phyloP scores from a whole-genome alignment of 768 basidiomycete species.

The Coprinellus micaceus region DNA sequence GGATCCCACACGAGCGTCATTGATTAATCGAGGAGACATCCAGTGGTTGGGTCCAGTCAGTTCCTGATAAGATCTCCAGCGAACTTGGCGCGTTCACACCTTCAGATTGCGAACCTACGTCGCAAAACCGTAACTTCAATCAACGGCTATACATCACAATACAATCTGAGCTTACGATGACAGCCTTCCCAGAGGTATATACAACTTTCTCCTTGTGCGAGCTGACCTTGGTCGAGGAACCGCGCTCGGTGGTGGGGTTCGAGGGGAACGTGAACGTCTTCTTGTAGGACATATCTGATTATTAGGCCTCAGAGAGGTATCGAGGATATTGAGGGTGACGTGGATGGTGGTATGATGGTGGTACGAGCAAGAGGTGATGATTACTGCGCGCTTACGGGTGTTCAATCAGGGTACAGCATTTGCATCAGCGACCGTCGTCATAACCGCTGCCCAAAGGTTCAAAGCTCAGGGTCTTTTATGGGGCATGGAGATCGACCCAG shows the following conservation, averaged over 20 bases:
- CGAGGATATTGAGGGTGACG: neutral
- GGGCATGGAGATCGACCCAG: too few species aligned
- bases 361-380: neutral
- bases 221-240: constrained; percentile 32
- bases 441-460: too few species aligned
- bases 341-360: neutral
- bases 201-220: constrained; percentile 72
- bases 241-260: constrained; percentile 47
- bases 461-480: too few species aligned
- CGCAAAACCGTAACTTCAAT: neutral
- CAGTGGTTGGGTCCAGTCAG: neutral
- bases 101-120: constrained; percentile 77
- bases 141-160: neutral
- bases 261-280: constrained; percentile 53
- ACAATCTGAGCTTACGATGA: constrained; percentile 60
- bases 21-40: too few species aligned
- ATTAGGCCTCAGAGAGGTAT: neutral
- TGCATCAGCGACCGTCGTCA: too few species aligned
- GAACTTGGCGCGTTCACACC: constrained; percentile 36
- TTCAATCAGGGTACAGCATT: neutral
- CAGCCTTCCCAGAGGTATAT: constrained; percentile 79
- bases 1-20: constrained; percentile 3
- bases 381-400: neutral
- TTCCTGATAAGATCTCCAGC: neutral
- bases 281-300: constrained; percentile 35